Evolutionary conservation across 345 rosid species (phyloP), one percentile per base, ranked within the genome.

Genomic region (Xanthoceras sorbifolium): DNA sequence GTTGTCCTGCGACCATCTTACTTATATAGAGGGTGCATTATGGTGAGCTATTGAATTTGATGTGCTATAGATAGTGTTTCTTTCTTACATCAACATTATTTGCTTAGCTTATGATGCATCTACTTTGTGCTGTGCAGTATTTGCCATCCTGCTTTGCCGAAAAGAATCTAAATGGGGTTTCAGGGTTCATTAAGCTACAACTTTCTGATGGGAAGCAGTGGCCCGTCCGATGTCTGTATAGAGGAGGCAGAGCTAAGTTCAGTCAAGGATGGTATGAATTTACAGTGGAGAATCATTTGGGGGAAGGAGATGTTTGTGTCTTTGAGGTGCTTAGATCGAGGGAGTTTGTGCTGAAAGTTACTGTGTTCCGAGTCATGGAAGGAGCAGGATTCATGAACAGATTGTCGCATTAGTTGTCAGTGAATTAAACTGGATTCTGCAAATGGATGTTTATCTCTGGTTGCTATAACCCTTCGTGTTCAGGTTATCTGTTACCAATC

Each of bases 241-340:
- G 80, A 88, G 97, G 92, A 31, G 97, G 97, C 59, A 84, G 90
- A 83, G 97, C 97, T 40, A 93, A 91, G 77, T 83, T 93, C 63
- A 91, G 96, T 76, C 94, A 87, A 82, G 97, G 97, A 59, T 93
- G 97, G 97, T 93, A 90, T n/a, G 96, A 93, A 76, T 93, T 93
- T 85, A 84, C 96, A 1, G 78, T 90, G 80, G 94, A 93, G 85
- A 93, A 93, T 75, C 87, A 87, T 60, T 64, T 93, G 77, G 97
- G 97, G 72, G 97, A 93, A 85, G 97, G 97, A 31, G 97, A 93
- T 78, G 96, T 93, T 10, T 93, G 97, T 18, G 81, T 93, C 76
- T 90, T 93, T 26, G 97, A 93, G 86, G 86, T 93, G 72, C 86
- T 91, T 67, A 85, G 84, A 80, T 67, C 88, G 6, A 87, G 93